Evolutionary conservation across 2,329 filamentous ascomycete genomes (phyloP).

Genomic region (Beauveria bassiana): DNA sequence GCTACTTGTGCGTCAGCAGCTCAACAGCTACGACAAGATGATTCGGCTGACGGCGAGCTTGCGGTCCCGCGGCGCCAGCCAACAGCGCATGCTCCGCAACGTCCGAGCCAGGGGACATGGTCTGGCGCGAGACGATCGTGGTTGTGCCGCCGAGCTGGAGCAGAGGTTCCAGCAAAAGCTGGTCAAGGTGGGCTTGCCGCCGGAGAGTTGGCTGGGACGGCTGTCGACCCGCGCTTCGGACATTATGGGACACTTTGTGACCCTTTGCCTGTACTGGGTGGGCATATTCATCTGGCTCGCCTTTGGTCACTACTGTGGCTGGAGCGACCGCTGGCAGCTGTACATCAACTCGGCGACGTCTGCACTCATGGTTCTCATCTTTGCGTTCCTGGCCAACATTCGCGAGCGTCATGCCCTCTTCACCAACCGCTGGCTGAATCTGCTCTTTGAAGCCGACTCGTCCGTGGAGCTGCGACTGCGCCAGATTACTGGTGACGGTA

Average conservation of each 20-base stretch:
- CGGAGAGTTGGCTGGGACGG: conserved; percentile 23
- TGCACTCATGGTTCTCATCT: conserved; percentile 28
- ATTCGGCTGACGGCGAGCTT: conserved; percentile 23
- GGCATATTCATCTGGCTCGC: conserved; percentile 28
- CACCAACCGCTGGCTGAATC: conserved; percentile 23
- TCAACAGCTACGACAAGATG: conserved; percentile 23
- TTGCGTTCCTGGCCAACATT: conserved; percentile 33
- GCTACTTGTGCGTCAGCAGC: conserved; percentile 31
- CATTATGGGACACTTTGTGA: conserved; percentile 23
- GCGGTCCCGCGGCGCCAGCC: conserved; percentile 24
- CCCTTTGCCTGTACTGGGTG: conserved; percentile 26
- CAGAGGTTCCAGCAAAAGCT: conserved; percentile 4
- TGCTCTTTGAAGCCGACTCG: conserved; percentile 26
- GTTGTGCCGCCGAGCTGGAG: conserved; percentile 18
- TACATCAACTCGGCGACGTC: conserved; percentile 37
- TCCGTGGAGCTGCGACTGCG: conserved; percentile 27
- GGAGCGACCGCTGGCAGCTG: conserved; percentile 30
- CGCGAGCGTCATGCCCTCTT: conserved; percentile 28
- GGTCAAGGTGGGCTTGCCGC: conserved; percentile 11
- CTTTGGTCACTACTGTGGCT: conserved; percentile 22
- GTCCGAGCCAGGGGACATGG: conserved; percentile 12
- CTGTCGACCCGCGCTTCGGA: conserved; percentile 19
- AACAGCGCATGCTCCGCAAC: conserved; percentile 22
- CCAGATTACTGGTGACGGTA: conserved; percentile 23
- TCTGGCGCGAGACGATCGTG: background rate